Conservation (phyloP, 108 stramenopile species). For the Discostella stelligeroides region DNA sequence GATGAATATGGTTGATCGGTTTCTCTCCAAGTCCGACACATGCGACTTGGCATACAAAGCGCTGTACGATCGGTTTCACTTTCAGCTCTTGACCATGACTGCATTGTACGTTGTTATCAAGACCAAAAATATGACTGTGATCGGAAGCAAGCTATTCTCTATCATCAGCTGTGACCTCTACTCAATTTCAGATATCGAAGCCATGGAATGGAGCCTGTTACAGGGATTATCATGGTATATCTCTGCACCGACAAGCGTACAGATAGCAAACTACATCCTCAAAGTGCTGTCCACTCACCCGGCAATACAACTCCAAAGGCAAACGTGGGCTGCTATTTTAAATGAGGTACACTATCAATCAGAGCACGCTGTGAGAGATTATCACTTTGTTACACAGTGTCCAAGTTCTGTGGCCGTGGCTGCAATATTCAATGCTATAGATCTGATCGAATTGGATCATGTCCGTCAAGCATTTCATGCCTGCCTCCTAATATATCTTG, state of each 20-base stretch:
- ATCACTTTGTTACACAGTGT: slow-evolving; percentile 15
- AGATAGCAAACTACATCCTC: slow-evolving; percentile 32
- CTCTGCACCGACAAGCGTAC: slow-evolving; percentile 33
- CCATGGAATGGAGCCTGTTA: slow-evolving; percentile 54
- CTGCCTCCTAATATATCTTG: background rate
- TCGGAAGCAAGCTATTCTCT: slow-evolving; percentile 52
- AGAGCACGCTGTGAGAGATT: slow-evolving; percentile 42
- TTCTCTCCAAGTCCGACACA: slow-evolving; percentile 15
- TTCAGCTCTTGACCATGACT: slow-evolving; percentile 59
- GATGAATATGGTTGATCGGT: slow-evolving; percentile 29
- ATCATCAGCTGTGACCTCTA: slow-evolving; percentile 56
- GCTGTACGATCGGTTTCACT: slow-evolving; percentile 43
- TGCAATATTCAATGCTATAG: slow-evolving; percentile 47
- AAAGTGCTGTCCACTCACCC: slow-evolving; percentile 7
- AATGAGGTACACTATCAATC: slow-evolving; percentile 36
- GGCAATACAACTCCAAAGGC: background rate
- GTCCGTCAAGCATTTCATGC: background rate
- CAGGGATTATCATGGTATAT: slow-evolving; percentile 46
- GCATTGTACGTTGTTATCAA: slow-evolving; percentile 62
- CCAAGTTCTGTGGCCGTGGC: slow-evolving; percentile 44
- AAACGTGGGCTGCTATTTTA: slow-evolving; percentile 16
- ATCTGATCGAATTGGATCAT: background rate
- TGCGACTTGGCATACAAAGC: background rate
- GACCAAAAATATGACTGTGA: slow-evolving; percentile 53
- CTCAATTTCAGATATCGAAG: slow-evolving; percentile 53